Evolutionary conservation across 1,284 basidiomycete species (phyloP), one percentile per base, ranked within the genome.

Genomic region (Puccinia polysora): DNA sequence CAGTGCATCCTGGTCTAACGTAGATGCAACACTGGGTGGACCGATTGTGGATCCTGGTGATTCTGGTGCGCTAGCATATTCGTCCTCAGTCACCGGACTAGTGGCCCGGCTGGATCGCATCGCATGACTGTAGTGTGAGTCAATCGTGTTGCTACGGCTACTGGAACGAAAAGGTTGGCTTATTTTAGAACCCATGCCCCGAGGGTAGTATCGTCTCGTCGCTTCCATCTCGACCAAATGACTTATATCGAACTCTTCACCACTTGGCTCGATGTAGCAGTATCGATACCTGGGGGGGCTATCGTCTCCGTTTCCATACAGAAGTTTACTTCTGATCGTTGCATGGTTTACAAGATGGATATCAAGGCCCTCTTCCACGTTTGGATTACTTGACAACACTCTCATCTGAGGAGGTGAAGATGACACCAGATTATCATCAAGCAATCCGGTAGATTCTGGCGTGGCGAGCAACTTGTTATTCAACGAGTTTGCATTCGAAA

Each of bases 371-470:
- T 90, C 86, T 20, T 88, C 84, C 1, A 87, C 85, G 78, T 97
- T 96, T 5, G 86, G 83, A 76, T 91, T 89, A 0, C 91, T 86
- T 4, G 89, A 89, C 4, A 45, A 28, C 3, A 62, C 59, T 3
- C 7, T 23, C 2, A 30, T n/a, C 2, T 23, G 20, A 18, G 6
- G 28, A 23, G 59, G 59, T 28, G 59, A 62, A 12, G 25, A 1
- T 7, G 47, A 36, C 6, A 28, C 36, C 10, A 43, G 36, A 32
- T 36, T 45, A 40, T 12, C 34, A n/a, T 8, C 95, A 83, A 50
- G 95, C 87, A 0, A 88, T 88, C 2, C 88, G 89, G 60, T 95
- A 95, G 77, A 95, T 88, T 76, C 95, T 91, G 76, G 90, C 89
- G 70, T 50, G 8, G 53, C n/a, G n/a, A n/a, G n/a, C n/a, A n/a